Evolutionary conservation across 2,329 filamentous ascomycete species (phyloP), one percentile per base, ranked within the genome.

Genomic region (Aspergillus glaucus): DNA sequence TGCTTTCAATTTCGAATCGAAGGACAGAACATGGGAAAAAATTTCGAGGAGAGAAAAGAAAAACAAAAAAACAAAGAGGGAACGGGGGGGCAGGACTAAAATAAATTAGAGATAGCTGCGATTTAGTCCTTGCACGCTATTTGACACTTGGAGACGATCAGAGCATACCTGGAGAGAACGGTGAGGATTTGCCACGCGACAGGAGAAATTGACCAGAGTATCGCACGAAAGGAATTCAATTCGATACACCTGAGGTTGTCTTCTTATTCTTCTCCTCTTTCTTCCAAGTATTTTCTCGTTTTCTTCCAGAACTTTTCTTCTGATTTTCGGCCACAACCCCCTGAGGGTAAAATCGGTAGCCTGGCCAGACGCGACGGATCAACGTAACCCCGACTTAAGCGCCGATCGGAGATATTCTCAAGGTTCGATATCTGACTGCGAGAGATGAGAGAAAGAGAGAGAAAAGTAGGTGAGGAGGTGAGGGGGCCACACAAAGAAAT

Each of bases 391-490:
- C 39, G 39, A 36, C 6, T n/a, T n/a, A 10, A 4, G n/a, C 15
- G 34, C 34, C 15, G 34, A 36, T n/a, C 34, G 14, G 15, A 17
- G n/a, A 34, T 30, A 15, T 19, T 15, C 30, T 10, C 26, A 46
- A 34, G 15, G 12, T 30, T 45, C 40, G 40, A 44, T 37, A 44
- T 4, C 8, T 10, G 15, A 17, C 22, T 22, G 22, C 5, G 22
- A 40, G 17, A 24, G 47, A 22, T 5, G 5, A 30, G 24, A 44
- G 40, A 43, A 41, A 47, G 47, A 49, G 44, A 40, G 40, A 42
- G 34, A 46, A 14, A 42, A 22, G 10, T 4, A 30, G 7, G 10
- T 30, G 26, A 30, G 4, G 10, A 30, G 2, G 10, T 30, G 26
- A 30, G 26, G 26, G 3, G 10, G 26, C 4, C 9, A 22, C 26